Evolutionary conservation across 2,329 filamentous ascomycete genomes (phyloP), one percentile per base, ranked within the genome.

Genomic region (Xylaria sp.): DNA sequence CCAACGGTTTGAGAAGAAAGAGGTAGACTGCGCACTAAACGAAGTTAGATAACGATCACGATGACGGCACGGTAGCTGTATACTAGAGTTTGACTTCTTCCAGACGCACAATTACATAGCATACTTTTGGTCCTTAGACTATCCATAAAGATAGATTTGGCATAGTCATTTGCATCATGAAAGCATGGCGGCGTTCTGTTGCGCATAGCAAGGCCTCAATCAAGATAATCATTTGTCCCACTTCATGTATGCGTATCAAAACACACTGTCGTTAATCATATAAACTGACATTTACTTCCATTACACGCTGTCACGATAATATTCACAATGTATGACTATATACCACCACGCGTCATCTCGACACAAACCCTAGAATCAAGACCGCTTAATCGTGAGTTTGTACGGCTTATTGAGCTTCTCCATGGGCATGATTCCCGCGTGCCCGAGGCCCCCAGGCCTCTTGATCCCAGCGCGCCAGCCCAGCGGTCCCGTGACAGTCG

Each of bases 361-460:
- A 31, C 35, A 21, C 35, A 21, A 35, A 7, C 13, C 21, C 13
- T 27, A n/a, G 3, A 11, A 33, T 69, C 56, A 71, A 23, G 71
- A 60, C 57, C 81, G 77, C 60, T 80, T 82, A 19, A 86, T 81
- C 10, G 83, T 86, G 67, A 86, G 74, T 73, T 84, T 86, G 59
- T 87, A 87, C 5, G 85, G 85, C 69, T 81, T 85, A 56, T 78
- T 77, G 49, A 86, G 70, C 66, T 78, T 78, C 51, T 83, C 80
- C 70, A 86, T 79, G 0, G 81, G 79, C 41, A 81, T 76, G 31
- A 83, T 78, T 0, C 79, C 76, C 3, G 78, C 79, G 23, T 74
- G 69, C 17, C 73, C 70, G 4, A 85, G 67, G 0, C 78, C 77
- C 1, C 77, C 75, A 2, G 81, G 80, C 56, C 80, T 77, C 67